phyloP scores from a whole-genome alignment of 331 rosid genomes.

The Cydonia oblonga region DNA sequence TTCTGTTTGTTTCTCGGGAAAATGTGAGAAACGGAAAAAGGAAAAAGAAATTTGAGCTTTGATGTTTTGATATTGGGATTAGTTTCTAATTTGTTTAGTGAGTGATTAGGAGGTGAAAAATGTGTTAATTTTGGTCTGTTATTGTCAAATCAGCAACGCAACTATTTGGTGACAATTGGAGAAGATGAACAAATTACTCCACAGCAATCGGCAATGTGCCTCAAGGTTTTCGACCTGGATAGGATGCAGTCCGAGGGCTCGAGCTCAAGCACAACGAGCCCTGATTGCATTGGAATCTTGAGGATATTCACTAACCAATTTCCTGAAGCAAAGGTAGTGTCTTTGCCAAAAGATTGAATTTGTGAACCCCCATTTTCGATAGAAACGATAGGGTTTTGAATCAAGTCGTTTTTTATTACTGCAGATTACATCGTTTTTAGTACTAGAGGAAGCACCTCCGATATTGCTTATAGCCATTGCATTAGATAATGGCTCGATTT shows the following conservation, averaged over 20 bases:
- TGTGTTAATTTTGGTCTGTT: not conserved
- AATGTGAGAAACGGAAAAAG: not conserved
- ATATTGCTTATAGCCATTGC: constrained; percentile 85
- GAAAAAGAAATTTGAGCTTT: not conserved
- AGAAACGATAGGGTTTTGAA: not conserved
- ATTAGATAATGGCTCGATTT: constrained; percentile 77
- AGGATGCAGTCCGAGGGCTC: constrained; percentile 81
- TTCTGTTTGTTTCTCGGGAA: not conserved
- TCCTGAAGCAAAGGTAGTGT: constrained; percentile 73
- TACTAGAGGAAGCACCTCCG: constrained; percentile 91
- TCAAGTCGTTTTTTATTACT: not conserved
- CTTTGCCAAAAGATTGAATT: not conserved
- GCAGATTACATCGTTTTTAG: constrained; percentile 88
- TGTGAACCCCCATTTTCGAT: not conserved
- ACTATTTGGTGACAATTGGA: constrained; percentile 72
- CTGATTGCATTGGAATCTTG: constrained; percentile 92
- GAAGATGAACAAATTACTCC: constrained; percentile 75
- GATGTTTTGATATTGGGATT: not conserved
- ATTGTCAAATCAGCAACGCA: constrained; percentile 62
- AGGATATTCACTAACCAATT: constrained; percentile 90
- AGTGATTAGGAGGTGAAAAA: not conserved
- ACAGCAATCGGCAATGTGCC: constrained; percentile 65
- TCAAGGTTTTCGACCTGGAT: constrained; percentile 91
- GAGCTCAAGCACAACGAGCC: constrained; percentile 59
- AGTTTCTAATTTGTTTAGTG: not conserved